phyloP scores from a whole-genome alignment of 192 early-diverging fungal genomes.

The Phycomyces blakesleeanus region DNA sequence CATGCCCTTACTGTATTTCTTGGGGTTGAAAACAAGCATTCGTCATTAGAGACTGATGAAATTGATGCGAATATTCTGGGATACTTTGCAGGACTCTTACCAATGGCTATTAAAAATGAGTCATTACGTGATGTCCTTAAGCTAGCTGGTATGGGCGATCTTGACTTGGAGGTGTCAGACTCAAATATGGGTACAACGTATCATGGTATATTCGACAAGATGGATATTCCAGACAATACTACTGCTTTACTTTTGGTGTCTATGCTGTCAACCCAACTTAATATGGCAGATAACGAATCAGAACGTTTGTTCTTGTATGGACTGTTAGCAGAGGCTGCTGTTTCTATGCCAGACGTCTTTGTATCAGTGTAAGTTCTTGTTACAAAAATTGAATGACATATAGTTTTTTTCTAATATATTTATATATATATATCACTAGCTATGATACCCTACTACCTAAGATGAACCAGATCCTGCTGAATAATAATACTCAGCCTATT shows the following conservation, averaged over 20 bases:
- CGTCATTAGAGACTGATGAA: slow-evolving; percentile 21
- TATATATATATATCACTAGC: slow-evolving; percentile 30
- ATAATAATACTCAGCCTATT: slow-evolving; percentile 58
- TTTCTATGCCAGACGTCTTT: slow-evolving; percentile 69
- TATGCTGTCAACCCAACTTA: slow-evolving; percentile 66
- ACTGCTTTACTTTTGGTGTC: slow-evolving; percentile 60
- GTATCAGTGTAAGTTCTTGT: slow-evolving; percentile 58
- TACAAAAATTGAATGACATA: no score
- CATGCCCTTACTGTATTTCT: slow-evolving; percentile 70
- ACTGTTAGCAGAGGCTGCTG: slow-evolving; percentile 71
- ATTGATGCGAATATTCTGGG: slow-evolving; percentile 57
- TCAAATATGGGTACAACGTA: slow-evolving; percentile 47
- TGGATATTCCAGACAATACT: slow-evolving; percentile 64
- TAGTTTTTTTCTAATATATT: slow-evolving; percentile 1
- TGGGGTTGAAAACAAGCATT: slow-evolving; percentile 62
- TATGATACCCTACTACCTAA: slow-evolving; percentile 70
- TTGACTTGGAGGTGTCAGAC: slow-evolving; percentile 34
- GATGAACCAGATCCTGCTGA: slow-evolving; percentile 68
- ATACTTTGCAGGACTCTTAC: slow-evolving; percentile 78
- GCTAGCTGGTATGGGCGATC: slow-evolving; percentile 47
- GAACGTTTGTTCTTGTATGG: slow-evolving; percentile 75
- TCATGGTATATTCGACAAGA: slow-evolving; percentile 59
- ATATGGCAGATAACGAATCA: slow-evolving; percentile 66
- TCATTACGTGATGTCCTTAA: slow-evolving; percentile 56
- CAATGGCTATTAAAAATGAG: slow-evolving; percentile 72